A percentile compares a stretch with the other conserved stretches of the same genome.
phyloP scores from a whole-genome alignment of 257 asterid genomes.

The Petunia secreta region DNA sequence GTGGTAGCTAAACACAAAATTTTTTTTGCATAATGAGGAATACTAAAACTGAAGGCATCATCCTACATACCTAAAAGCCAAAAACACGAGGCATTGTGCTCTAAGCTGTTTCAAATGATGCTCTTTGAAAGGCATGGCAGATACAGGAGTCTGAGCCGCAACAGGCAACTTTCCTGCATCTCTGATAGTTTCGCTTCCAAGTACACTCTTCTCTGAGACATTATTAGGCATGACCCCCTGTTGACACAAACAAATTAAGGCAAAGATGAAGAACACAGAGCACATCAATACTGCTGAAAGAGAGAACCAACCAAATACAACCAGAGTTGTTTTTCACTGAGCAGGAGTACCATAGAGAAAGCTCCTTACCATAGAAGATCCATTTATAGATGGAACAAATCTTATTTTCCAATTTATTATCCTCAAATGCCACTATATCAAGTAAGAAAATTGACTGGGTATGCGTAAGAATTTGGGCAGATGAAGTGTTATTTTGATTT shows the following conservation, averaged over 20 bases:
- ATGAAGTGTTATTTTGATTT: neutral
- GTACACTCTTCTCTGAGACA: conserved; percentile 57
- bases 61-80: conserved; percentile 78
- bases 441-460: neutral
- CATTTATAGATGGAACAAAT: too few relatives aligned
- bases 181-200: conserved; percentile 57
- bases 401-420: neutral
- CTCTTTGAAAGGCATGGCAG: conserved; percentile 81
- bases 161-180: conserved; percentile 84
- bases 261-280: conserved; percentile 11
- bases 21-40: conserved; percentile 22
- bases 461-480: neutral
- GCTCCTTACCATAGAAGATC: too few relatives aligned
- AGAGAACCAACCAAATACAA: conserved; percentile 1
- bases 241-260: conserved; percentile 31
- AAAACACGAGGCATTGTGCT: conserved; percentile 98
- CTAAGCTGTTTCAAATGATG: conserved; percentile 97
- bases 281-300: conserved; percentile 7
- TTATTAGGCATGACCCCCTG: conserved; percentile 63
- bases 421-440: neutral
- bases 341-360: neutral
- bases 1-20: neutral
- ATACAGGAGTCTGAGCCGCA: conserved; percentile 53
- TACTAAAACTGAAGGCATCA: conserved; percentile 5
- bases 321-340: conserved; percentile 2